phyloP scores from a whole-genome alignment of 495 filamentous ascomycete species.

The Parathielavia appendiculata region DNA sequence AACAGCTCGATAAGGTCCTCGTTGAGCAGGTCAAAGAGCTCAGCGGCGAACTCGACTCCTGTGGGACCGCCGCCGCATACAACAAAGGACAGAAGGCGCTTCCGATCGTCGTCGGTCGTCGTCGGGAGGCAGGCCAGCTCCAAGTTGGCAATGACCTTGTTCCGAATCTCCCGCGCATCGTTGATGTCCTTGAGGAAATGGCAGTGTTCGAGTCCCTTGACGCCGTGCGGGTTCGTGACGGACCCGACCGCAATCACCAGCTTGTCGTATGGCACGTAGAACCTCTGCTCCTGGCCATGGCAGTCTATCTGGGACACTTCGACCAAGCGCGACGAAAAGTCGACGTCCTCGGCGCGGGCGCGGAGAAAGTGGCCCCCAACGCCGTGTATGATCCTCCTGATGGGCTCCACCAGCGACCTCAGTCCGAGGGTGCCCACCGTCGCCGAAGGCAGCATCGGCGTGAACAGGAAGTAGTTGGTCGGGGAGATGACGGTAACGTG shows the following conservation, averaged over 20 bases:
- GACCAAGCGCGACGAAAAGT: conserved; percentile 85
- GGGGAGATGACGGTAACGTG: conserved; percentile 93
- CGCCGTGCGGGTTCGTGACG: conserved; percentile 88
- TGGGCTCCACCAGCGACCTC: conserved; percentile 85
- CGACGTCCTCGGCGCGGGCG: conserved; percentile 77
- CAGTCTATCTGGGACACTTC: conserved; percentile 72
- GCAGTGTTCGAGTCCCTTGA: conserved; percentile 91
- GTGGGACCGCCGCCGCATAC: conserved; percentile 93
- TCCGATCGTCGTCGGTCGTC: conserved; percentile 82
- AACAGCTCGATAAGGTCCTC: conserved; percentile 83
- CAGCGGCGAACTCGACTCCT: conserved; percentile 95
- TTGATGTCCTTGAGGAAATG: conserved; percentile 91
- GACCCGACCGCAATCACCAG: conserved; percentile 93
- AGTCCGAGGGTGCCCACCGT: conserved; percentile 94
- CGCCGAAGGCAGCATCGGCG: conserved; percentile 92
- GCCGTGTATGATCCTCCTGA: conserved; percentile 71
- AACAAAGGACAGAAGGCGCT: conserved; percentile 86
- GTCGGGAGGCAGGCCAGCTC: conserved; percentile 92
- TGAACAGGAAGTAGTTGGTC: conserved; percentile 95
- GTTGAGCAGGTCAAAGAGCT: conserved; percentile 92
- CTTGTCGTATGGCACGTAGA: conserved; percentile 98
- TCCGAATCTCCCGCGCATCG: conserved; percentile 84
- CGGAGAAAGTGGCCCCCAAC: conserved; percentile 86
- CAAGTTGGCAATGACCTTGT: conserved; percentile 84
- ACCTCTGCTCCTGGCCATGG: conserved; percentile 64